phyloP scores from a whole-genome alignment of 2,329 filamentous ascomycete species.

The Didymella keratinophila region DNA sequence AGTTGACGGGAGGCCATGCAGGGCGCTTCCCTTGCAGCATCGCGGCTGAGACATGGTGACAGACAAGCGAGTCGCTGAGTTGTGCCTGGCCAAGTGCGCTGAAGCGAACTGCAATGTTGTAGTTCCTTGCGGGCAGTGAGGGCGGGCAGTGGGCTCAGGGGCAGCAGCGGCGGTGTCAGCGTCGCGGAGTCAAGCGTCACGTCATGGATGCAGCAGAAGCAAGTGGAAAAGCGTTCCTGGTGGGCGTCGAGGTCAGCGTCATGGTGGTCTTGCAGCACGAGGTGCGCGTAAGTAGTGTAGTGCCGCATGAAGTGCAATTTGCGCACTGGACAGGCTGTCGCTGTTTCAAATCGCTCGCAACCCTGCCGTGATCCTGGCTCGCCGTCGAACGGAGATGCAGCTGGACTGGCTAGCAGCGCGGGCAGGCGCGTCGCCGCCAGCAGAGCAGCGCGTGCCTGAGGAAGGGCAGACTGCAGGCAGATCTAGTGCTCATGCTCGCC shows the following conservation, averaged over 20 bases:
- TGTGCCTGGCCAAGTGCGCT: conserved; percentile 7
- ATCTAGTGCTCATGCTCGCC: conserved; percentile 10
- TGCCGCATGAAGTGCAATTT: conserved; percentile 20
- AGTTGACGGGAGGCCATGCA: conserved; percentile 27
- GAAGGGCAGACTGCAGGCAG: background rate
- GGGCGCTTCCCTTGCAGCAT: conserved; percentile 30
- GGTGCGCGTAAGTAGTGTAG: background rate
- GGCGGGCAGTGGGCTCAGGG: conserved; percentile 6
- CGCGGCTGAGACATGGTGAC: conserved; percentile 29
- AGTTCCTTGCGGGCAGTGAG: conserved; percentile 8
- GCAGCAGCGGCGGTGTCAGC: conserved; percentile 8
- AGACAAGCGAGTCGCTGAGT: conserved; percentile 12
- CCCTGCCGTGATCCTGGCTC: conserved; percentile 9
- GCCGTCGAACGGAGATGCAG: conserved; percentile 12
- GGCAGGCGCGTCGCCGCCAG: conserved; percentile 7
- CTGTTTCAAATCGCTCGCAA: conserved; percentile 18
- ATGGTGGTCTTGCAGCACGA: conserved; percentile 12
- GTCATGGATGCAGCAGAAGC: conserved; percentile 18
- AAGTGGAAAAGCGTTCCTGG: conserved; percentile 5
- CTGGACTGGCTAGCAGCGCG: conserved; percentile 4
- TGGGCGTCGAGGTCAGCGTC: background rate
- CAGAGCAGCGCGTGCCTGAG: conserved; percentile 12
- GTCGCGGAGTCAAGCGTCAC: conserved; percentile 10
- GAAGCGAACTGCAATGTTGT: background rate
- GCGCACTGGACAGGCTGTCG: conserved; percentile 22